A percentile compares a stretch with the other conserved stretches of the same genome.
phyloP scores from a whole-genome alignment of 345 rosid species.

The Salix arbutifolia region DNA sequence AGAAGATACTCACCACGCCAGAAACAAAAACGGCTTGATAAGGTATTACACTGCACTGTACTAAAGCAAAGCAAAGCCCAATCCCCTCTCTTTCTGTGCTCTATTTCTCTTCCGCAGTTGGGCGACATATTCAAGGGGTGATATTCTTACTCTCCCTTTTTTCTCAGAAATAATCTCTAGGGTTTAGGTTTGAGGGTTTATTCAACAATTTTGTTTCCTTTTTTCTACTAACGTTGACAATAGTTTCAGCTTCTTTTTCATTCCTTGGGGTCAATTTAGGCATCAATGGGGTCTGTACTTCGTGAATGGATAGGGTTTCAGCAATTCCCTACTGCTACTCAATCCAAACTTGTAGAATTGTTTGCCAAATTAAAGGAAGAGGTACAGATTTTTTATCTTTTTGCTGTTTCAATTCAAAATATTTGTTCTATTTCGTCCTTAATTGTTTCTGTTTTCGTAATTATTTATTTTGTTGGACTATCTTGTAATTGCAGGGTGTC shows the following conservation, averaged over 20 bases:
- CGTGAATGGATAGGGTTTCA: conserved; percentile 84
- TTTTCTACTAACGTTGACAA: neutral
- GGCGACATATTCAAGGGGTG: neutral
- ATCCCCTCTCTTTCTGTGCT: neutral
- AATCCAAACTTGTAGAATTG: conserved; percentile 60
- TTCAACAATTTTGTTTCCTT: neutral
- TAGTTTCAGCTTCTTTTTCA: neutral
- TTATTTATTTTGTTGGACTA: conserved; percentile 7
- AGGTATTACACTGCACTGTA: neutral
- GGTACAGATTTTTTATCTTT: conserved; percentile 34
- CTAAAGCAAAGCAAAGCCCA: neutral
- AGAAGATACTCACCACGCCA: neutral
- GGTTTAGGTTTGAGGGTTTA: conserved; percentile 32
- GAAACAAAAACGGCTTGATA: neutral
- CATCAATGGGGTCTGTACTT: conserved; percentile 21
- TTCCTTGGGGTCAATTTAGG: conserved; percentile 1
- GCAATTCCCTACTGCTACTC: conserved; percentile 76
- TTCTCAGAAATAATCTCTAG: neutral
- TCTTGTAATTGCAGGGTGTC: conserved; percentile 40
- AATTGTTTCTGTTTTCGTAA: neutral
- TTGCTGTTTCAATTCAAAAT: neutral
- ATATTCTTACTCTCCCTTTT: neutral
- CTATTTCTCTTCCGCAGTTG: neutral
- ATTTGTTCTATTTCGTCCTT: neutral
- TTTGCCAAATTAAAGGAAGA: conserved; percentile 68